These are phyloP conservation scores for Teratosphaeriaceae sp. DNA, from an alignment of 2,329 filamentous ascomycete species.

Conservation along the genomic window DNA sequence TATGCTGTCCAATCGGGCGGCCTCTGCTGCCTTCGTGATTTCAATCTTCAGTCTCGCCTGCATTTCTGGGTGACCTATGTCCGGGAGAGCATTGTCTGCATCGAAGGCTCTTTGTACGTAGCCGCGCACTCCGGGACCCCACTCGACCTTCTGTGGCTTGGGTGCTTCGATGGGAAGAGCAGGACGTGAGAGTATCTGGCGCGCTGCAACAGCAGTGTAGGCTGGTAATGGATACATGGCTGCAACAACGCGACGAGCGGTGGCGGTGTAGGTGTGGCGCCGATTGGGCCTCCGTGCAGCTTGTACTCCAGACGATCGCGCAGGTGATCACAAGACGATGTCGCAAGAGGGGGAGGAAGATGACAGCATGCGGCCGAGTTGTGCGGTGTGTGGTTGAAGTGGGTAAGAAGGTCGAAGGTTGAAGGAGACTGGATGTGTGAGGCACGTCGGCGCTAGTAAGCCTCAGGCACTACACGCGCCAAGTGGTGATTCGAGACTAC, in stretches of 20 bases:
- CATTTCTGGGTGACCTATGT: constrained; percentile 57
- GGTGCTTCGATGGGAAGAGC: constrained; percentile 10
- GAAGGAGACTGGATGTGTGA: not conserved
- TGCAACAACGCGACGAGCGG: constrained; percentile 3
- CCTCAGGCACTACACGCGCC: no score
- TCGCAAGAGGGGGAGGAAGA: no score
- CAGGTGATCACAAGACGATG: no score
- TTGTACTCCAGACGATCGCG: no score
- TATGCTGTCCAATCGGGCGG: constrained; percentile 61
- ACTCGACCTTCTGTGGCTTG: constrained; percentile 57
- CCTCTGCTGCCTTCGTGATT: constrained; percentile 75
- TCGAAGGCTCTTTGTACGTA: constrained; percentile 83
- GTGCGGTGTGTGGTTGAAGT: not conserved
- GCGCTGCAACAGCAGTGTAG: constrained; percentile 41
- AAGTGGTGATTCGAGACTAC: no score
- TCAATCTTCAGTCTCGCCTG: constrained; percentile 77
- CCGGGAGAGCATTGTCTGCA: constrained; percentile 50
- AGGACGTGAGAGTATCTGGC: constrained; percentile 31
- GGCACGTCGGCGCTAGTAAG: not conserved
- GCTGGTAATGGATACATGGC: constrained; percentile 31
- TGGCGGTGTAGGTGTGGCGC: constrained; percentile 1
- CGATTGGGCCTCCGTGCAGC: no score
- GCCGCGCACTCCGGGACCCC: constrained; percentile 72
- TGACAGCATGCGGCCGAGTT: no score
- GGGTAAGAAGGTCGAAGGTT: not conserved